Evolutionary conservation across 164 flowering plant genomes (phyloP).

Genomic region (Stephania cephalantha): DNA sequence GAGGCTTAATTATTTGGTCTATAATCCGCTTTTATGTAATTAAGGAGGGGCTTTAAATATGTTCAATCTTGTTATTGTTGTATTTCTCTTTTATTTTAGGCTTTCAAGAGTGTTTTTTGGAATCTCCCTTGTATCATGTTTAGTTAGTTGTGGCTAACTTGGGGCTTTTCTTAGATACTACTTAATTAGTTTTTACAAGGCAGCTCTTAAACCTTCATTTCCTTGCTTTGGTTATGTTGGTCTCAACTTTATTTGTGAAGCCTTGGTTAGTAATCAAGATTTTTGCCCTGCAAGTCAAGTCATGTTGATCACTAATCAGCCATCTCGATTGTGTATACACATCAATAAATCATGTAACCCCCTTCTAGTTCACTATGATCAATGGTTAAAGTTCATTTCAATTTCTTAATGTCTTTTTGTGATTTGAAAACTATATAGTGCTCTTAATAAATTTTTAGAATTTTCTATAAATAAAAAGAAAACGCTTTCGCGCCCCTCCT

Average conservation of each 20-base stretch:
- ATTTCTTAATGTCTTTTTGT: no score
- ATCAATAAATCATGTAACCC: background rate
- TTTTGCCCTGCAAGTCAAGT: background rate
- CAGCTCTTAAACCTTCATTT: background rate
- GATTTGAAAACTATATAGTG: no score
- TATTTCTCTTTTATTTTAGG: background rate
- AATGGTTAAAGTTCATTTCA: background rate
- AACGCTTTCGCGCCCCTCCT: no score
- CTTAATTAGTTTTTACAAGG: background rate
- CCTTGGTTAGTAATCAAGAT: background rate
- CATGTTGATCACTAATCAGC: background rate
- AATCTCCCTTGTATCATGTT: background rate
- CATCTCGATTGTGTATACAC: background rate
- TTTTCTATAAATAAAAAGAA: no score
- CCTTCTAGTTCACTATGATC: background rate
- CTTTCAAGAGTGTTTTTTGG: background rate
- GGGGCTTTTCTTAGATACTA: background rate
- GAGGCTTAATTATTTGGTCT: background rate
- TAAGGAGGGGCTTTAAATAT: background rate
- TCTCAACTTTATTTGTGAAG: background rate
- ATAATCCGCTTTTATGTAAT: background rate
- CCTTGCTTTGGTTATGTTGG: background rate
- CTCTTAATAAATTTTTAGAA: no score
- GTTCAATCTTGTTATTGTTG: background rate
- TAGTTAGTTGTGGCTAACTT: background rate